A percentile compares a stretch with the other conserved stretches of the same genome.
Evolutionary conservation across 306 rosid species (phyloP).

Genomic region (Parietaria judaica): DNA sequence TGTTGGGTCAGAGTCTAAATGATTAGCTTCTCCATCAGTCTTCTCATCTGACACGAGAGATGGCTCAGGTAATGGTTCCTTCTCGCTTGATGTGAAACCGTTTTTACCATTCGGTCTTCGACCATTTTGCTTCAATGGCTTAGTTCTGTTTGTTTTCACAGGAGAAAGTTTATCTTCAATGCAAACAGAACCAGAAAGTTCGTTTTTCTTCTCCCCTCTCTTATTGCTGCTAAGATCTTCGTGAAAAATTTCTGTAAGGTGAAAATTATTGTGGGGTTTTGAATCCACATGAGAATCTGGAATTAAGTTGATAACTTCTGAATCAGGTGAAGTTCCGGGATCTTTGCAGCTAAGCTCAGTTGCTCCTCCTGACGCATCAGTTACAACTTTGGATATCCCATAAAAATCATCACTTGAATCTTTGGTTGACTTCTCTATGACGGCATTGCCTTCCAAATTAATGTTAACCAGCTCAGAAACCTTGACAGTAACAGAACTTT

Average conservation of each 20-base stretch:
- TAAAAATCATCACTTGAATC: conserved; percentile 28
- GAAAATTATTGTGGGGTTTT: conserved; percentile 41
- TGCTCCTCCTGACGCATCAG: conserved; percentile 44
- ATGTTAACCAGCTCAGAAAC: conserved; percentile 39
- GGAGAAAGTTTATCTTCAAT: conserved; percentile 32
- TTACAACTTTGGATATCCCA: conserved; percentile 29
- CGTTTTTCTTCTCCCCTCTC: conserved; percentile 53
- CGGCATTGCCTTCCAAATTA: conserved; percentile 32
- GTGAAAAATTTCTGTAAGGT: conserved; percentile 34
- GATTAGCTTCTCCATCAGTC: conserved; percentile 17
- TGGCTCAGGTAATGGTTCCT: conserved; percentile 21
- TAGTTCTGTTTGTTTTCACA: conserved; percentile 30
- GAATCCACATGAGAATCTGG: conserved; percentile 55
- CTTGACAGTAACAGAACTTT: conserved; percentile 34
- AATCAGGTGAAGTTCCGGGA: conserved; percentile 99
- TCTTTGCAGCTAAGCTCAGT: conserved; percentile 43
- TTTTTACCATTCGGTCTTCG: conserved; percentile 27
- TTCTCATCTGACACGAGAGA: conserved; percentile 6
- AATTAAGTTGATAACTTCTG: conserved; percentile 76
- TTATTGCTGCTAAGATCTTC: conserved; percentile 31
- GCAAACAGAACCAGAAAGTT: conserved; percentile 23
- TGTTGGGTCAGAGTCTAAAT: conserved; percentile 27
- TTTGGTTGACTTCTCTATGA: conserved; percentile 35
- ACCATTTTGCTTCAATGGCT: conserved; percentile 46
- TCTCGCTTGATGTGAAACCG: conserved; percentile 23